Percentiles rank a stretch among this genome's conserved stretches.
These are phyloP conservation scores for Podospora tetraspora DNA, from an alignment of 495 filamentous ascomycete genomes.

Conservation along the genomic window DNA sequence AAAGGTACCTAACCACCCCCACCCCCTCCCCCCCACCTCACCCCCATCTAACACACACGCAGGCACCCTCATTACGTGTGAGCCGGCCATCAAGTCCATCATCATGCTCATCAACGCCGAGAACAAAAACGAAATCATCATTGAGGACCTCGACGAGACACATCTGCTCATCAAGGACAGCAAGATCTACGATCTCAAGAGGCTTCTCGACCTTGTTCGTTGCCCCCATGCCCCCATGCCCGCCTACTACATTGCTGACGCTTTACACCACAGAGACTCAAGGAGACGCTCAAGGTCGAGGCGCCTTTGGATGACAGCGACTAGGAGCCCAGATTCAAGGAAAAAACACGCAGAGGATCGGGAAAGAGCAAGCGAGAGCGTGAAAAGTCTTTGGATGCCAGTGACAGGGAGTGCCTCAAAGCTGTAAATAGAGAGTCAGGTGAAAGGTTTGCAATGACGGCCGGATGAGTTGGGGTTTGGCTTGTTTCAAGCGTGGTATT, in stretches of 20 bases:
- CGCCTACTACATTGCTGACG: too few species aligned
- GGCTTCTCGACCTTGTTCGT: conserved; percentile 45
- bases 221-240: too few species aligned
- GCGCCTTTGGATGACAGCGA: conserved; percentile 40
- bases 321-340: conserved; percentile 11
- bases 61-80: conserved; percentile 70
- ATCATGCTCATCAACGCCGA: conserved; percentile 56
- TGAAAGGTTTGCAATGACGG: not conserved
- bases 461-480: not conserved
- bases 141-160: conserved; percentile 69
- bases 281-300: conserved; percentile 38
- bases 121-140: conserved; percentile 48
- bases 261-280: conserved; percentile 36
- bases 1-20: not conserved
- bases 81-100: conserved; percentile 56
- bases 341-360: not conserved
- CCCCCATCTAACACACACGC: not conserved
- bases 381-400: not conserved
- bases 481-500: not conserved
- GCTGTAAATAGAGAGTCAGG: not conserved
- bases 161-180: conserved; percentile 70
- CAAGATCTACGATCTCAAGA: conserved; percentile 53
- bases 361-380: conserved; percentile 8
- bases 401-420: not conserved
- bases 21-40: too few species aligned